Evolutionary conservation across 164 flowering plant genomes (phyloP), one percentile per base, ranked within the genome.

Genomic region (Sextonia rubra): DNA sequence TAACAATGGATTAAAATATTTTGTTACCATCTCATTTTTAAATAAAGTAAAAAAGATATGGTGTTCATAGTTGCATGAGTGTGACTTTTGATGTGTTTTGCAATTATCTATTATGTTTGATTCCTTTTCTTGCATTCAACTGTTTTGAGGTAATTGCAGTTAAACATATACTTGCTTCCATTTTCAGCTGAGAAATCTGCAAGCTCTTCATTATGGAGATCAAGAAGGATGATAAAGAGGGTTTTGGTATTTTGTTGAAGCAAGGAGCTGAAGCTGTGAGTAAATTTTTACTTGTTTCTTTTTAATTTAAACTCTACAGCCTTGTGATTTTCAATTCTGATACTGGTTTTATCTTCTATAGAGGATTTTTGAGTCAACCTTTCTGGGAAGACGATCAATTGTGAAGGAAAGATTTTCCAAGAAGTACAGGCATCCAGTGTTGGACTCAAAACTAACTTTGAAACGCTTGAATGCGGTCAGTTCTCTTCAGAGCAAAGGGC

Each of bases 261-360:
- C 97, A 94, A 83, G 99, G 99, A 27, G 99, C 97, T 71, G 97
- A 94, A 83, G 99, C 97, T 79, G 97, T 94, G 78, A 89, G 99
- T 87, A 66, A 32, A 56, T 24, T 22, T 71, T 71, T 64, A 20
- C 32, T 55, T 4, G 14, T 20, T 55, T 11, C 44, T 60, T 37
- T 4, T 18, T 14, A 52, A 9, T 24, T 55, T 68, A 4, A 9
- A 12, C 11, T 7, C 47, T 60, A 14, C 58, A 20, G 6, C 9
- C 60, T 6, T 15, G 12, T 11, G 3, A 11, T 25, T 20, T 24
- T 60, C 6, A 27, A 15, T 74, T 47, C 49, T 72, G 15, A 55
- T 77, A 7, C 23, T 49, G 47, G 44, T 23, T 63, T 67, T 65
- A n/a, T 2, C 1, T 49, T 60, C 78, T 78, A 14, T 85, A 95